Base-by-base conservation (phyloP, 2,329 filamentous ascomycete genomes). In the Colletotrichum endophyticum region DNA sequence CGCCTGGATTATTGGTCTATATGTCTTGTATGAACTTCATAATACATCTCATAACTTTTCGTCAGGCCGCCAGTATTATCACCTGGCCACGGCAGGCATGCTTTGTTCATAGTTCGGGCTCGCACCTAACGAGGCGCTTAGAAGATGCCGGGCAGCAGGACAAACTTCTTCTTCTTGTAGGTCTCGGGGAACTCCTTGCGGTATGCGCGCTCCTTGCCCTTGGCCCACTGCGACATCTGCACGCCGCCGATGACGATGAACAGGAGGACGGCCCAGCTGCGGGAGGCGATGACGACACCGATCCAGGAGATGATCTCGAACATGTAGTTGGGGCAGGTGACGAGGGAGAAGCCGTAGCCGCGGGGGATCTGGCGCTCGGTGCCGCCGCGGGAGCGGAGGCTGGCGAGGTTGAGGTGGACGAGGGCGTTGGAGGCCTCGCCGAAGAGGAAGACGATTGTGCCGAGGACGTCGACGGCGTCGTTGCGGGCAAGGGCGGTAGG, bases 321-420 rank as follows among this genome's bases (percentile, higher is more conserved):
- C 88, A 98, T 92, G 88, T 99, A 99, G 88, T 99, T 99, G 57
- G 97, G 97, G 87, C 96, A 98, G 15, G 97, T 99, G 69, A 99
- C 96, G 44, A 95, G 86, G 78, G 88, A 89, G 85, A 98, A 99
- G 34, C 96, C 95, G 75, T 96, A 92, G 30, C 97, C 97, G 73
- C 89, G 89, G 2, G 97, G 97, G 78, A 99, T 98, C 80, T 95
- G 96, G 76, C 96, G 92, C 84, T 98, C 95, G 2, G 94, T 96
- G 79, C 94, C 94, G 72, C 96, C 96, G 0, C 92, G 89, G 73
- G 92, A 93, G 67, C 97, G 93, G 78, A 99, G 91, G 77, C 91
- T 90, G 32, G 94, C 92, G 28, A 99, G 91, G 70, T 95, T 94
- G 80, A 94, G 84, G 86, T 99, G 97, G 2, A 96, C 92, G 78